Evolutionary conservation across 2,329 filamentous ascomycete species (phyloP).

Genomic region (Aspergillus sp.): DNA sequence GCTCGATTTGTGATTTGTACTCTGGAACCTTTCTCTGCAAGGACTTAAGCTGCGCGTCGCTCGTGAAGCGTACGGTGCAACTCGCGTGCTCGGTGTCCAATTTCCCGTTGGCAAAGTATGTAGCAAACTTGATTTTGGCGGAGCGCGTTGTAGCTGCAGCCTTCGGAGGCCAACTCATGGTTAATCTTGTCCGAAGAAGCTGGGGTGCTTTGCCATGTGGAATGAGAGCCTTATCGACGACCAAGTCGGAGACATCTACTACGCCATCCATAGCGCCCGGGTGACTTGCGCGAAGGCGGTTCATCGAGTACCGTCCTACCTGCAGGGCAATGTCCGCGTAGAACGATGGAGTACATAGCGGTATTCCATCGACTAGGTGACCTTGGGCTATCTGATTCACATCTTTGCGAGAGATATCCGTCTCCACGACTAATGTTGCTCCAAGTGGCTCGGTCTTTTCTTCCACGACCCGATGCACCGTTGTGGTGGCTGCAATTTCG

Average conservation of each 20-base stretch:
- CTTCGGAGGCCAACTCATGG: slow-evolving; percentile 18
- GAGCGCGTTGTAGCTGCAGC: not conserved
- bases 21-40: not conserved
- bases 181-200: slow-evolving; percentile 15
- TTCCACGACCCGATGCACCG: not conserved
- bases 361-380: slow-evolving; percentile 24
- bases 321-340: slow-evolving; percentile 28
- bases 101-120: not conserved
- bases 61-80: slow-evolving; percentile 1
- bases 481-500: not conserved
- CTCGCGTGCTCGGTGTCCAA: not conserved
- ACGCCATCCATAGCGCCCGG: slow-evolving; percentile 14
- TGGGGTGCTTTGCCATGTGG: slow-evolving; percentile 12
- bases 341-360: slow-evolving; percentile 23
- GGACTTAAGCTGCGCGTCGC: not conserved
- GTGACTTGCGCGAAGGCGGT: not conserved
- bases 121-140: not conserved
- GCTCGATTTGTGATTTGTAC: not conserved
- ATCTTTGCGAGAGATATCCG: slow-evolving; percentile 18
- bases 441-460: not conserved
- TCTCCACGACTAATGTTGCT: slow-evolving; percentile 14
- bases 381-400: slow-evolving; percentile 20
- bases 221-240: slow-evolving; percentile 23
- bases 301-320: slow-evolving; percentile 14
- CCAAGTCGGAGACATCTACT: slow-evolving; percentile 24